Evolutionary conservation across 805 yeast species (phyloP), one percentile per base, ranked within the genome.

Genomic region (Barnettozyma vustinii): DNA sequence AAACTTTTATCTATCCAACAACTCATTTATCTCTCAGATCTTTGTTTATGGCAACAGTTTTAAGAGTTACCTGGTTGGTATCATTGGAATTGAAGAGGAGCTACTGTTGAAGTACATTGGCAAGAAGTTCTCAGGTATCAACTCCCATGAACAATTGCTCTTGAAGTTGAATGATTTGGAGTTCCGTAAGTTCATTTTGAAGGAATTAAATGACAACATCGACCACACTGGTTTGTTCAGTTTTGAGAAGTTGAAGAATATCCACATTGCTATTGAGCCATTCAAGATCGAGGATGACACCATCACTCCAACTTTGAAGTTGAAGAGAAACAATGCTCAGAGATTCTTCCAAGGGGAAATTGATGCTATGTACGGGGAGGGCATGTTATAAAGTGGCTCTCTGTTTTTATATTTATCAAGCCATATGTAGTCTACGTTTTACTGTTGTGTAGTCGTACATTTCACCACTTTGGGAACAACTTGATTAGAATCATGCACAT

Each of bases 41-140:
- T 83, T 73, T 58, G 79, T 75, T 6, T 83, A 81, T 58, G 92
- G 92, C 36, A 83, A 83, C 61, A 73, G 87, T 5, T 65, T 74
- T 40, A 68, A 77, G 58, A 69, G 76, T 13, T 80, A 55, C 58
- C 65, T 85, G 52, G 83, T 85, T 18, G 89, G 79, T 26, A 64
- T 85, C 37, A 58, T 79, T 37, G 90, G 91, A 30, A 65, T 84
- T 42, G 86, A 83, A 45, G 74, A 75, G 2, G 77, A 67, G 2
- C 46, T 49, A 13, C 41, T 60, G n/a, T 48, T 60, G 42, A 58
- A 57, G 39, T 40, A 52, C 18, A 46, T 55, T 5, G 30, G 49
- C 30, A 50, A 55, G 9, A 52, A 45, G 23, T 49, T 48, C 30
- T 48, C 48, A 25, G 53, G 49, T 42, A 50, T 57, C 45, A 44